Evolutionary conservation across 208 protist genomes (phyloP).

Genomic region (Trypanosoma scelopori): DNA sequence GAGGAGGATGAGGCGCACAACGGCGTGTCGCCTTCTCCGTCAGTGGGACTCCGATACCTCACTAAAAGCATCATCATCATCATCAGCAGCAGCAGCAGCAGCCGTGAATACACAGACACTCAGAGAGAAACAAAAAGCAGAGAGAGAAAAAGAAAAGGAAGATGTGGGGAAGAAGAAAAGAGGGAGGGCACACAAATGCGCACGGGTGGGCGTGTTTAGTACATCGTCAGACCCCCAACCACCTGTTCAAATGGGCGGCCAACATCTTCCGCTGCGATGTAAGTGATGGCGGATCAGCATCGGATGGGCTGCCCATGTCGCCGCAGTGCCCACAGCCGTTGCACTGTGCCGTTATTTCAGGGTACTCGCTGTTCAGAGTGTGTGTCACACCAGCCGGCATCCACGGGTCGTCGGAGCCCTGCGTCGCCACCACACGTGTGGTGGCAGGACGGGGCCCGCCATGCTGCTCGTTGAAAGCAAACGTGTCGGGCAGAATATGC

Average conservation of each 20-base stretch:
- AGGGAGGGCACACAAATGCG: conserved; percentile 13
- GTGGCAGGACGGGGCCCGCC: conserved; percentile 30
- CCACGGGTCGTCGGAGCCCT: conserved; percentile 48
- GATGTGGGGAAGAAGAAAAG: background rate
- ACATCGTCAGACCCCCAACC: conserved; percentile 17
- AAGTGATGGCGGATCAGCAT: conserved; percentile 19
- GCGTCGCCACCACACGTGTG: conserved; percentile 38
- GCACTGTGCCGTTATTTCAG: conserved; percentile 37
- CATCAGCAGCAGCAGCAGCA: too few species aligned
- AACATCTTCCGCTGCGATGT: conserved; percentile 22
- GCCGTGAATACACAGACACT: conserved; percentile 18
- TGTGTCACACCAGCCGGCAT: conserved; percentile 30
- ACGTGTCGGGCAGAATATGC: conserved; percentile 36
- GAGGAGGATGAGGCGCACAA: too few species aligned
- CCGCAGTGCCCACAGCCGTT: conserved; percentile 49
- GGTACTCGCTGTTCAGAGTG: conserved; percentile 25
- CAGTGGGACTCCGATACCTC: too few species aligned
- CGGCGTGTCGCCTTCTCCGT: too few species aligned
- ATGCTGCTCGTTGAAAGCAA: conserved; percentile 36
- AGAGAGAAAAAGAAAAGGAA: conserved; percentile 16
- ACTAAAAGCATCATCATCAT: too few species aligned
- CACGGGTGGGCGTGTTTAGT: conserved; percentile 7
- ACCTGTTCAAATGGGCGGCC: conserved; percentile 21
- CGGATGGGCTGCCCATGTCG: conserved; percentile 20
- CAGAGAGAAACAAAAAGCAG: conserved; percentile 19